Evolutionary conservation across 2,329 filamentous ascomycete species (phyloP).

Genomic region (Cladorrhinum sp.): DNA sequence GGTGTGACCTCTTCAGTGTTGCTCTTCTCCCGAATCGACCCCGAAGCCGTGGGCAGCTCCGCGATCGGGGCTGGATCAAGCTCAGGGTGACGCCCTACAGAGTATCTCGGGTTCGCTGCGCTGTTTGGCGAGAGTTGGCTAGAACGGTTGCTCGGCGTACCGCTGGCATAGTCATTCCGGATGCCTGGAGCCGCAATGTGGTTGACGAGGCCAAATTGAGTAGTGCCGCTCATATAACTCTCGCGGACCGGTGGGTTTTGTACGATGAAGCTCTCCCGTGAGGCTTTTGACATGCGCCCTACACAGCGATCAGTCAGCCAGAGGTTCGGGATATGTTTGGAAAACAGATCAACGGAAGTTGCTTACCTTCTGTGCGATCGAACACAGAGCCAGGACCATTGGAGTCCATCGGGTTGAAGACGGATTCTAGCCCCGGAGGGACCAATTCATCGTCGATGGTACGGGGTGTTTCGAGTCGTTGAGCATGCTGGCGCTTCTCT

Average conservation of each 20-base stretch:
- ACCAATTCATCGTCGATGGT: constrained; percentile 8
- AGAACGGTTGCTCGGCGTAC: neutral
- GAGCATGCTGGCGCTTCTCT: constrained; percentile 11
- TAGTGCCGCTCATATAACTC: constrained; percentile 2
- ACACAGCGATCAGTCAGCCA: neutral
- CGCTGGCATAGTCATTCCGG: neutral
- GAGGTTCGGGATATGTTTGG: neutral
- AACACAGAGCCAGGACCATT: constrained; percentile 13
- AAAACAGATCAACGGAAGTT: neutral
- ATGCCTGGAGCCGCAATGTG: constrained; percentile 1
- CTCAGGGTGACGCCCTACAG: constrained; percentile 6
- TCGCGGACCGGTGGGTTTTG: neutral
- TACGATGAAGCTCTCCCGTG: constrained; percentile 4
- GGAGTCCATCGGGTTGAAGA: constrained; percentile 18
- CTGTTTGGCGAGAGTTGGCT: constrained; percentile 8
- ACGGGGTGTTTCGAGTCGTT: constrained; percentile 7
- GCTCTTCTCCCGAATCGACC: neutral
- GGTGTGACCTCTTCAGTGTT: neutral
- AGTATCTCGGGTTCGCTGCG: neutral
- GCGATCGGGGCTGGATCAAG: constrained; percentile 16
- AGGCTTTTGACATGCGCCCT: constrained; percentile 18
- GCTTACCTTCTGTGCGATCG: constrained; percentile 19
- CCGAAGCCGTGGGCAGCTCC: neutral
- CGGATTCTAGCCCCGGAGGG: constrained; percentile 14
- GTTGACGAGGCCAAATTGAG: constrained; percentile 4